Conservation (phyloP, 257 asterid species). For the Solanum pennellii region DNA sequence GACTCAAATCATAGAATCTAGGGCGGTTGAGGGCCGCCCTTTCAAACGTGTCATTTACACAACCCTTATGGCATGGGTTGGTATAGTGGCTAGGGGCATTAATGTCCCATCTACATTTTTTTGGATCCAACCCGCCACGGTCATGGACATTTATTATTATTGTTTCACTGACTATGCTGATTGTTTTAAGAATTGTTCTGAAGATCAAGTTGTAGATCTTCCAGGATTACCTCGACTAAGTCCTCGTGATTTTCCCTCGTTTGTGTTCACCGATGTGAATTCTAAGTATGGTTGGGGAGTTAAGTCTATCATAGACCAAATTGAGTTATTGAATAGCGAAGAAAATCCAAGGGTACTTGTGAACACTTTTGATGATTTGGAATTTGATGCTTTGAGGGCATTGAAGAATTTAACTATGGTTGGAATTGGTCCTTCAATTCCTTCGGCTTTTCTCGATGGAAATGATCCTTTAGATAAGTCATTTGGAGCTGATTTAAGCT, state of each 20-base stretch:
- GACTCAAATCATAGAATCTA: neutral
- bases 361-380: constrained; percentile 7
- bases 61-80: neutral
- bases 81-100: neutral
- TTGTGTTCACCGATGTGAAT: neutral
- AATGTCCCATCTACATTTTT: neutral
- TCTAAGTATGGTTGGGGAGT: neutral
- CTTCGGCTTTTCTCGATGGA: constrained; percentile 5
- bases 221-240: neutral
- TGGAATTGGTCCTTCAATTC: constrained; percentile 11
- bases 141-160: constrained; percentile 2
- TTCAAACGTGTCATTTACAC: neutral
- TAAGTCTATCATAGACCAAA: neutral
- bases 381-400: neutral
- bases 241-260: neutral
- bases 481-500: neutral
- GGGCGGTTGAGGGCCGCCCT: neutral
- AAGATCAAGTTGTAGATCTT: neutral
- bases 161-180: neutral
- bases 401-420: neutral
- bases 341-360: neutral
- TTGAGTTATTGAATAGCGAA: neutral
- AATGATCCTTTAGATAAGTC: constrained; percentile 1
- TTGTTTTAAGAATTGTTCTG: neutral
- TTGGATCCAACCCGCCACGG: constrained; percentile 5